Evolutionary conservation across 257 asterid species (phyloP), one percentile per base, ranked within the genome.

Genomic region (Euphrasia confusa): DNA sequence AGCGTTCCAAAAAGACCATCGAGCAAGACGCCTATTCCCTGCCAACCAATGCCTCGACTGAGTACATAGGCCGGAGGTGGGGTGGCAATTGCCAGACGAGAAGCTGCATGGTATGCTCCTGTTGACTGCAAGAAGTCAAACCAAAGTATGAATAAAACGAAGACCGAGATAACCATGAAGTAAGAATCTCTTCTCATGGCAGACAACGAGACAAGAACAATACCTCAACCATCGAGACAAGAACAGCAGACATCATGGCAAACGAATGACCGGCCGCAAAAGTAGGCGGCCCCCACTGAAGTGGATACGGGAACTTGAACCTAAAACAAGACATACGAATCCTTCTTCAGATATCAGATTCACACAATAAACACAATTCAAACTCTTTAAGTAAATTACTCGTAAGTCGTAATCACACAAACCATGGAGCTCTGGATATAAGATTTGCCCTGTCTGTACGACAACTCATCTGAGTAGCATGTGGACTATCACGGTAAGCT

Each of bases 31-130:
- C 99, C 99, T 44, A 89, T 89, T 8, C 99, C 99, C 99, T 91
- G 98, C 99, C 99, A 93, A 71, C 99, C 99, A 67, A 93, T 93
- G 61, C 99, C 99, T 6, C 99, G 91, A 67, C 99, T 93, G 61
- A 93, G 88, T 63, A 93, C 99, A 53, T 93, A 89, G 45, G 99
- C 97, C 42, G 99, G 99, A 68, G 99, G 99, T 5, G 99, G 99
- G 59, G 99, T 93, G 63, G 99, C 99, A 35, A 93, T 93, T 52
- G 99, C 99, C 66, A 93, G 91, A 72, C 99, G 99, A 57, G 99
- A 84, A 4, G 99, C 97, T 14, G 97, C 99, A 74, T 84, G 78
- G 75, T 89, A 93, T 26, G 97, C 96, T 70, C 83, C 97, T 0
- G 99, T 89, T 15, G 99, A 93, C 99, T 93, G 88, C 83, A 79